Evolutionary conservation across 2,329 filamentous ascomycete species (phyloP).

Genomic region (Arthrinium phaeospermum): DNA sequence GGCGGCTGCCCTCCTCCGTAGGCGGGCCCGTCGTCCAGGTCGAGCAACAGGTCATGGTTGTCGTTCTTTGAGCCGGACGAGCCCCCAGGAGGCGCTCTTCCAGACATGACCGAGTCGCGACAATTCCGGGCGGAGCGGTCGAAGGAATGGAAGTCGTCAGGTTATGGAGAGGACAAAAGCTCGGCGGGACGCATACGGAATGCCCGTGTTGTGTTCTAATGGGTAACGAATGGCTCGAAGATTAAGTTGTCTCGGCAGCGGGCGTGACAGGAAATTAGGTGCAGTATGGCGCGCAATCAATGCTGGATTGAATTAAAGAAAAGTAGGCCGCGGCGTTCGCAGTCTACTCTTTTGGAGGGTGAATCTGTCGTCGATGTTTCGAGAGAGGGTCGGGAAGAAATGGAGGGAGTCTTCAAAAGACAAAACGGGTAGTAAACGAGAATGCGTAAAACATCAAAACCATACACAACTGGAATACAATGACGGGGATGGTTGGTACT

Average conservation of each 20-base stretch:
- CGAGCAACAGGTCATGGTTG: conserved; percentile 69
- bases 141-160: conserved; percentile 2
- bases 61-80: conserved; percentile 50
- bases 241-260: conserved; percentile 8
- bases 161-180: neutral
- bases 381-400: neutral
- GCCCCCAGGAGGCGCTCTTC: conserved; percentile 59
- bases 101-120: conserved; percentile 58
- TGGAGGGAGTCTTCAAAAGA: conserved; percentile 7
- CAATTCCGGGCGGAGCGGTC: neutral
- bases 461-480: conserved; percentile 7
- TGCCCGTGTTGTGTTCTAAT: neutral
- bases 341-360: neutral
- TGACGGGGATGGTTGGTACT: conserved; percentile 13
- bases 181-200: conserved; percentile 10
- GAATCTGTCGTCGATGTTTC: neutral
- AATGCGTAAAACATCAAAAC: conserved; percentile 16
- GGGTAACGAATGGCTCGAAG: conserved; percentile 13
- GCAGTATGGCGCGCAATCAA: conserved; percentile 8
- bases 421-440: conserved; percentile 4
- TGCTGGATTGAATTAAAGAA: conserved; percentile 15
- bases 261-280: conserved; percentile 9
- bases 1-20: conserved; percentile 76
- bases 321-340: neutral
- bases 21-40: conserved; percentile 71